phyloP scores from a whole-genome alignment of 805 yeast genomes.

The Wickerhamomyces rabaulensis region DNA sequence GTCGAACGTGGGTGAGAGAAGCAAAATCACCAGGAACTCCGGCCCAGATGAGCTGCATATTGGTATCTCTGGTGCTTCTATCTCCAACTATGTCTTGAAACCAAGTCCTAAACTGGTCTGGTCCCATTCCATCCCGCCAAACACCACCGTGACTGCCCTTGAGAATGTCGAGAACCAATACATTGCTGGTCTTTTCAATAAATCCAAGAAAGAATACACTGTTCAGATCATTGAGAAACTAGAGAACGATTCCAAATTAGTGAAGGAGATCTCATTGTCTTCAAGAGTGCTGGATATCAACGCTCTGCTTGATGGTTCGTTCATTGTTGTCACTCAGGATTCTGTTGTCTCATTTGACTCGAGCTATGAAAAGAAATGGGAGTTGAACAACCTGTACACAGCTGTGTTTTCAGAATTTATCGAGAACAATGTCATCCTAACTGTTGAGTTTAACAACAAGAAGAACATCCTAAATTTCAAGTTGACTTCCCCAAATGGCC shows the following conservation, averaged over 20 bases:
- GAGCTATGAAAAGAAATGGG: slow-evolving; percentile 13
- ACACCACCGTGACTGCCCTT: slow-evolving; percentile 29
- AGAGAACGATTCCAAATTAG: slow-evolving; percentile 20
- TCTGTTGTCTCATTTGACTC: slow-evolving; percentile 3
- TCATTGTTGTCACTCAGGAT: slow-evolving; percentile 13
- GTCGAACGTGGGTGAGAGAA: slow-evolving; percentile 15
- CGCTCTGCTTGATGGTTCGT: neutral
- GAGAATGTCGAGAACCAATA: slow-evolving; percentile 6
- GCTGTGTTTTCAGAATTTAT: slow-evolving; percentile 13
- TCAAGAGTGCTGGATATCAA: slow-evolving; percentile 14
- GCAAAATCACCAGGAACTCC: slow-evolving; percentile 9
- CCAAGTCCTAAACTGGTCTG: slow-evolving; percentile 50
- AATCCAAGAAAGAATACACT: slow-evolving; percentile 13
- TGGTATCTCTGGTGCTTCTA: slow-evolving; percentile 25
- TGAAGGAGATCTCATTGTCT: slow-evolving; percentile 11
- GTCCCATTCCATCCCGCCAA: slow-evolving; percentile 47
- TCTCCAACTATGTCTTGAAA: slow-evolving; percentile 34
- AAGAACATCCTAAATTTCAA: slow-evolving; percentile 18
- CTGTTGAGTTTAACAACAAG: slow-evolving; percentile 5
- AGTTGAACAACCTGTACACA: slow-evolving; percentile 9
- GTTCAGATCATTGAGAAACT: slow-evolving; percentile 15
- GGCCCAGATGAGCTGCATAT: slow-evolving; percentile 17
- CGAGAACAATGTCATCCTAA: slow-evolving; percentile 11
- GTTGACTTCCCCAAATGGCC: slow-evolving; percentile 13
- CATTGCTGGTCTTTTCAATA: slow-evolving; percentile 16